Conservation (phyloP, 176 grass and related monocot genomes). For the Aegilops speltoides region DNA sequence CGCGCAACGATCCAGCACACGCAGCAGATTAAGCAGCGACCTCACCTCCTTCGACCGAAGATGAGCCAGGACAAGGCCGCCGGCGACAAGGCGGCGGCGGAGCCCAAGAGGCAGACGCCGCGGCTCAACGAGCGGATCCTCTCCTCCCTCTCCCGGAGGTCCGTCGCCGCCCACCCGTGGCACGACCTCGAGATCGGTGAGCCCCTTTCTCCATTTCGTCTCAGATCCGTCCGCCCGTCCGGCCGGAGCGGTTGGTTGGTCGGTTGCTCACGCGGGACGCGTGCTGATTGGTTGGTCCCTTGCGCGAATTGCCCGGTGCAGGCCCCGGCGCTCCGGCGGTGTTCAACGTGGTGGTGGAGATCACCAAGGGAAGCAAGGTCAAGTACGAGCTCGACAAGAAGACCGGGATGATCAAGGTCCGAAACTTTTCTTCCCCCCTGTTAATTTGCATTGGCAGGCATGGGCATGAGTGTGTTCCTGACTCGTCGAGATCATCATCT, state of each 20-base stretch:
- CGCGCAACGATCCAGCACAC: not conserved
- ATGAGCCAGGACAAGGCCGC: slow-evolving; percentile 34
- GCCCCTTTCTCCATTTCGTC: not conserved
- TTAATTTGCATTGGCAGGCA: not conserved
- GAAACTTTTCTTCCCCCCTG: not conserved
- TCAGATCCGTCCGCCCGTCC: not conserved
- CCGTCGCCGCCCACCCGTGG: slow-evolving; percentile 96
- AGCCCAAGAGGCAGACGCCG: slow-evolving; percentile 24
- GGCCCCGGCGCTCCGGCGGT: slow-evolving; percentile 76
- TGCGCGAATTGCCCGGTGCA: not conserved
- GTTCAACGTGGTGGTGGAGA: slow-evolving; percentile 96
- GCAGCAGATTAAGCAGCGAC: not conserved
- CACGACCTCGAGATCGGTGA: slow-evolving; percentile 95
- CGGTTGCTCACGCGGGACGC: not conserved
- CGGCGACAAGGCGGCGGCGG: slow-evolving; percentile 18
- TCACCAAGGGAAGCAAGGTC: slow-evolving; percentile 93
- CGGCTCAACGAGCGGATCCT: slow-evolving; percentile 88
- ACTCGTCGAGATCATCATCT: not conserved
- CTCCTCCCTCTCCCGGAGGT: slow-evolving; percentile 77
- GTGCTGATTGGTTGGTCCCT: not conserved
- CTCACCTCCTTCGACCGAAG: no score
- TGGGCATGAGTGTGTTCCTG: not conserved
- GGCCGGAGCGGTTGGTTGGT: not conserved
- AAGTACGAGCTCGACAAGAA: slow-evolving; percentile 99
- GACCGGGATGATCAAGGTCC: slow-evolving; percentile 84